Evolutionary conservation across 1,284 basidiomycete genomes (phyloP).

Genomic region (Austropuccinia psidii): DNA sequence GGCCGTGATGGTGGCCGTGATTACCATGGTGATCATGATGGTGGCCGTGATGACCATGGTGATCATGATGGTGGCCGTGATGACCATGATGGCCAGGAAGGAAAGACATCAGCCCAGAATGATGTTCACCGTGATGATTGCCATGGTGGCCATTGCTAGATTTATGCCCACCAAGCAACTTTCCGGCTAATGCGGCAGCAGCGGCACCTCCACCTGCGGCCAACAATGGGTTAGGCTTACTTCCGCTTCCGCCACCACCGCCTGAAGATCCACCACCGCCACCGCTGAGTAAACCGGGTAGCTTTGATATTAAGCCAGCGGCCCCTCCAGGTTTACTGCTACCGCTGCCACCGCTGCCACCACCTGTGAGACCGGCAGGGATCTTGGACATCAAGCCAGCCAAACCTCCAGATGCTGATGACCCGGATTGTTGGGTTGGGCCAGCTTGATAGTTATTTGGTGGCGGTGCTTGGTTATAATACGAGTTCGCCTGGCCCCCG

Average conservation of each 20-base stretch:
- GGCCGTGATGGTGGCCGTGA: not conserved
- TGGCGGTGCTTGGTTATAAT: slow-evolving; percentile 16
- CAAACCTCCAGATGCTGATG: not conserved
- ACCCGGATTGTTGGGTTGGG: not conserved
- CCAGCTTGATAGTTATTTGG: too few relatives aligned
- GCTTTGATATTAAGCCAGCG: not conserved
- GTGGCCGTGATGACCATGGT: slow-evolving; percentile 6
- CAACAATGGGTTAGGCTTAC: slow-evolving; percentile 9
- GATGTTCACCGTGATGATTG: not conserved
- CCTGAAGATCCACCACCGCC: not conserved
- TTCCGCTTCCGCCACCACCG: not conserved
- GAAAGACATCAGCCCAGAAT: not conserved
- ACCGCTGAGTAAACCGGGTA: slow-evolving; percentile 5
- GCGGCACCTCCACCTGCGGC: slow-evolving; percentile 3
- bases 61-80: not conserved
- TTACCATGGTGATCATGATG: not conserved
- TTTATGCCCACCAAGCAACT: not conserved
- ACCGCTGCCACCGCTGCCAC: not conserved
- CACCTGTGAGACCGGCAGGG: slow-evolving; percentile 6
- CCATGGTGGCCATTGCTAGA: not conserved
- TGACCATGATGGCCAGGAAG: not conserved
- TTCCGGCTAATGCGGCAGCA: not conserved
- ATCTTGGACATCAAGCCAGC: slow-evolving; percentile 9
- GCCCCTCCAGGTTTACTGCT: not conserved
- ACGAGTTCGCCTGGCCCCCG: not conserved